Percentiles rank a stretch among this genome's conserved stretches.
Conservation (phyloP, 2,329 filamentous ascomycete genomes). For the Xylariaceae sp. region DNA sequence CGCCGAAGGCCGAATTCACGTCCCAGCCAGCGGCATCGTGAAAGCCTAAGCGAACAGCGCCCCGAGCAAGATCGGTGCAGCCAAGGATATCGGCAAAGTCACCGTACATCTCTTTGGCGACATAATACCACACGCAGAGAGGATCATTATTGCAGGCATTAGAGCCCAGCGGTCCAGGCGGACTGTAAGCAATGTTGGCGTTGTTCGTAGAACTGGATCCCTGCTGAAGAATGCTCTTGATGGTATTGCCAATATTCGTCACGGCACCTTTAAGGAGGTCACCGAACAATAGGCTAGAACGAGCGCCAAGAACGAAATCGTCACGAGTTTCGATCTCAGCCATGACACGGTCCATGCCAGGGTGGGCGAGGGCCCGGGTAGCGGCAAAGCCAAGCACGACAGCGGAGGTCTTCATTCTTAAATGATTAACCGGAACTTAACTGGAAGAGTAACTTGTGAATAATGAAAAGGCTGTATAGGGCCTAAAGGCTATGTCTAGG, state of each 20-base stretch:
- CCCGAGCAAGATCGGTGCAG: slow-evolving; percentile 50
- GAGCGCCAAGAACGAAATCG: slow-evolving; percentile 22
- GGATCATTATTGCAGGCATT: slow-evolving; percentile 35
- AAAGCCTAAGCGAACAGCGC: slow-evolving; percentile 53
- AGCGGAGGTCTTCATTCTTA: slow-evolving; percentile 32
- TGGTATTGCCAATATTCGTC: slow-evolving; percentile 27
- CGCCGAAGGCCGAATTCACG: slow-evolving; percentile 45
- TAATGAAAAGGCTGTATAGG: neutral
- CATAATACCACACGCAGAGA: slow-evolving; percentile 49
- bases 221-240: slow-evolving; percentile 33
- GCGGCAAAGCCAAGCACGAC: slow-evolving; percentile 24
- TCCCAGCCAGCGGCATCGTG: slow-evolving; percentile 54
- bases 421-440: neutral
- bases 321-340: slow-evolving; percentile 35
- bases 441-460: neutral
- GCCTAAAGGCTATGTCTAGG: neutral
- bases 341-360: slow-evolving; percentile 33
- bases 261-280: slow-evolving; percentile 27
- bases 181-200: slow-evolving; percentile 24
- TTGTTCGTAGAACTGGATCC: slow-evolving; percentile 24
- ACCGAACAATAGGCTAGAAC: slow-evolving; percentile 33
- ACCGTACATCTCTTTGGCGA: slow-evolving; percentile 44
- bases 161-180: slow-evolving; percentile 33
- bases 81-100: slow-evolving; percentile 42
- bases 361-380: slow-evolving; percentile 31